phyloP scores from a whole-genome alignment of 177 flowering plant species.

The Vitis hybrid region DNA sequence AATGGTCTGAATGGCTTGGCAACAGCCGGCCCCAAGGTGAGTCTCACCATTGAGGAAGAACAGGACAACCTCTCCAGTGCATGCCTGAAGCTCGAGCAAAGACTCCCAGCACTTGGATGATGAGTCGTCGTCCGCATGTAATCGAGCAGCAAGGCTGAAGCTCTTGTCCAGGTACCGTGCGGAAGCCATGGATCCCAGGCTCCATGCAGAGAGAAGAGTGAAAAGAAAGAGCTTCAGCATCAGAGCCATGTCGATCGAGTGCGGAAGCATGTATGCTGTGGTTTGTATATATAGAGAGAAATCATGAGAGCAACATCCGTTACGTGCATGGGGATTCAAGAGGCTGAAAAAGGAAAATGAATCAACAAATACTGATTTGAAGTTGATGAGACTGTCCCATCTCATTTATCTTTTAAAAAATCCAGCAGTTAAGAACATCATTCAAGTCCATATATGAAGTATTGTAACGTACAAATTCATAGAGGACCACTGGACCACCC shows the following conservation, averaged over 20 bases:
- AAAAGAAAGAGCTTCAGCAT: neutral
- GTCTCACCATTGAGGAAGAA: slow-evolving; percentile 45
- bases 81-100: slow-evolving; percentile 29
- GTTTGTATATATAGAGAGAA: neutral
- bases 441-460: too few relatives aligned
- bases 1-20: slow-evolving; percentile 29
- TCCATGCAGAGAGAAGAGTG: neutral
- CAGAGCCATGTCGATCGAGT: slow-evolving; percentile 7
- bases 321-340: too few relatives aligned
- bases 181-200: neutral
- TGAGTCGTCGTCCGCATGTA: slow-evolving; percentile 15
- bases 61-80: slow-evolving; percentile 29
- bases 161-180: neutral
- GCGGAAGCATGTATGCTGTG: neutral
- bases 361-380: too few relatives aligned
- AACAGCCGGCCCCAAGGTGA: slow-evolving; percentile 30
- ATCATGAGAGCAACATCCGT: neutral
- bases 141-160: slow-evolving; percentile 16
- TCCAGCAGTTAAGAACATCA: too few relatives aligned
- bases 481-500: too few relatives aligned
- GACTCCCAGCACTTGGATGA: slow-evolving; percentile 35
- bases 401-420: too few relatives aligned
- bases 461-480: too few relatives aligned
- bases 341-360: too few relatives aligned
- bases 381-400: too few relatives aligned